Base-by-base conservation (phyloP, 805 yeast species). In the Yamadazyma paraphyllophila region DNA sequence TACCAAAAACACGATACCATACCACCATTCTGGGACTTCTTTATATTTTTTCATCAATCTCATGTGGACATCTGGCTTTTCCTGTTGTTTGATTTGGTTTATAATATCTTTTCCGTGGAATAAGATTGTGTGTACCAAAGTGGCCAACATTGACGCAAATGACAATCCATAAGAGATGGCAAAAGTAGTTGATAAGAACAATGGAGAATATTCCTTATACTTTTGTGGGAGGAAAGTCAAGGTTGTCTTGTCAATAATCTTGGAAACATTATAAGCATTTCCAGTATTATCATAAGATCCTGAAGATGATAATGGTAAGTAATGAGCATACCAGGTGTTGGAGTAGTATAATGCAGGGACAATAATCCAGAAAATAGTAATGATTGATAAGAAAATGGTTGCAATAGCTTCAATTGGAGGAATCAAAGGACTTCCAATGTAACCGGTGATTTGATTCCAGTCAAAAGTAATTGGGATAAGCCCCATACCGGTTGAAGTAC, bases 91-190 rank as follows among this genome's bases (percentile, higher is more conserved):
- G 32, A 67, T 13, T 55, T 67, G 72, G 24, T 52, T 46, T 16
- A 57, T 36, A 45, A 84, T 74, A 48, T 81, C 81, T 37, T 61
- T 66, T 43, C 83, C 78, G 56, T 82, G 84, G 66, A 78, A 83
- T 24, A 82, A 65, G 9, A 62, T 62, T 15, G 82, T 75, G 58
- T 84, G 86, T 13, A 76, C 70, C 43, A 85, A 66, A 6, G 83
- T 77, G 3, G 87, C 80, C 26, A 80, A 69, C 44, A 83, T 77
- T 5, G 88, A 76, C 1, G 88, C 90, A 65, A 75, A 62, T 67
- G 71, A 54, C 58, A 69, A 62, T 44, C 85, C 86, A 54, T 82
- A 82, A 6, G 81, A 69, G n/a, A 85, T 58, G 26, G 81, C 74
- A 56, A 76, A 79, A 2, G 84, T 75, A 12, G 82, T 73, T 7